Base-by-base conservation (phyloP, 148 eudicot species). In the Rheum nobile region DNA sequence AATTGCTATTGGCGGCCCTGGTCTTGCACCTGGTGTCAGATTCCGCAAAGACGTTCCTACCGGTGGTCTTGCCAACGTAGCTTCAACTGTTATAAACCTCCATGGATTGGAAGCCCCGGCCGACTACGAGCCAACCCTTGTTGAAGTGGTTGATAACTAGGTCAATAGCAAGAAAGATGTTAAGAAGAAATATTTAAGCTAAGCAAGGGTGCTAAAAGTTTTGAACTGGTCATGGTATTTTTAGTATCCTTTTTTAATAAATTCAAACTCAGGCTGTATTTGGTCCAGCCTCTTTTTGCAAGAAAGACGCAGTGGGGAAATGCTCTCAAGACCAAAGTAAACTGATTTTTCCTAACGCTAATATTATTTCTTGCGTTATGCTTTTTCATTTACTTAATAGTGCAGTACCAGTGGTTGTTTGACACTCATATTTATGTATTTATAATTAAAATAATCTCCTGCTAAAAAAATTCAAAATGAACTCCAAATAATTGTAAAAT, bases 1-100 rank as follows among this genome's bases (percentile, higher is more conserved):
- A 12, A 76, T 94, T 72, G 98, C 98, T 39, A 94, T 94, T 61
- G 97, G 98, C 77, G 98, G 98, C 32, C 98, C 93, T 44, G 98
- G 98, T 1, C 77, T 94, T 42, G 82, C 90, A 72, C 86, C 90
- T n/a, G 93, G 96, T 22, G 90, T 88, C 57, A 85, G 89, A 79
- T 94, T 86, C 93, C 91, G 97, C 76, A 88, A 80, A 55, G 98
- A 94, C 77, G 83, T 91, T 41, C 91, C 92, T 6, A 70, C 44
- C 1, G 93, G 82, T 14, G 98, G 96, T 63, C 98, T 94, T 12
- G 96, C 98, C 59, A 94, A 94, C 78, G 97, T 94, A 42, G 98
- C 97, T 52, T 91, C 98, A 1, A 91, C 97, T 0, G 91, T 94
- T 69, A 94, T 94, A 72, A 94, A 94, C 74, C 91, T 94, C 8